Evolutionary conservation across 345 rosid genomes (phyloP).

Genomic region (Hibiscus trionum): DNA sequence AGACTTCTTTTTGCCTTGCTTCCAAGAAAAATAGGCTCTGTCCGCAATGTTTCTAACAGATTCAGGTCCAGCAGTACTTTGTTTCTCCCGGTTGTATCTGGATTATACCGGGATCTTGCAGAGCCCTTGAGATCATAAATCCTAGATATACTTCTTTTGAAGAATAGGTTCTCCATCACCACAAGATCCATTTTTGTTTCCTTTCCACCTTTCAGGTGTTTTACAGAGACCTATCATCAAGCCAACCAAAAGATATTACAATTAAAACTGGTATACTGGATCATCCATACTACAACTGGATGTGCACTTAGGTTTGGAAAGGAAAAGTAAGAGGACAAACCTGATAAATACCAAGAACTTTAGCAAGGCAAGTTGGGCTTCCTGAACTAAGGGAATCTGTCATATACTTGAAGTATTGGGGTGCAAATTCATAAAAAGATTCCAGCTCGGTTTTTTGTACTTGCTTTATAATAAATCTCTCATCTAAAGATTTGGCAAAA

Average conservation of each 20-base stretch:
- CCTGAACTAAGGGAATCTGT: constrained; percentile 58
- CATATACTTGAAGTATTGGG: constrained; percentile 73
- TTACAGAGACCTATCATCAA: constrained; percentile 59
- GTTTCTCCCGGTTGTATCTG: constrained; percentile 70
- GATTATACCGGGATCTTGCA: constrained; percentile 67
- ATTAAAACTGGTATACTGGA: background rate
- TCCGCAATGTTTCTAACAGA: constrained; percentile 65
- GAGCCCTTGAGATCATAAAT: constrained; percentile 98
- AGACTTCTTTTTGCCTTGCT: constrained; percentile 90
- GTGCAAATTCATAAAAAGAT: constrained; percentile 81
- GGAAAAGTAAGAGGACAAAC: constrained; percentile 30
- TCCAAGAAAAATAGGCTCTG: constrained; percentile 88
- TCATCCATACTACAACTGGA: background rate
- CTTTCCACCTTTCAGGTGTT: constrained; percentile 72
- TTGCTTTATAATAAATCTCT: constrained; percentile 91
- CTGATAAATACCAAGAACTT: constrained; percentile 97
- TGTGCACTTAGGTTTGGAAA: background rate
- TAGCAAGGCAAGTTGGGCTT: constrained; percentile 94
- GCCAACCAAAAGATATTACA: constrained; percentile 4
- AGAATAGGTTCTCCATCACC: constrained; percentile 99
- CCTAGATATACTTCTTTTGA: constrained; percentile 54
- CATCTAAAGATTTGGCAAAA: constrained; percentile 90
- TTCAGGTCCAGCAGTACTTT: constrained; percentile 80
- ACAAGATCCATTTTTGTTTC: constrained; percentile 91
- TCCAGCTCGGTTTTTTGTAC: constrained; percentile 82